Conservation (phyloP, 805 yeast species). For the Blastobotrys mokoenaii region DNA sequence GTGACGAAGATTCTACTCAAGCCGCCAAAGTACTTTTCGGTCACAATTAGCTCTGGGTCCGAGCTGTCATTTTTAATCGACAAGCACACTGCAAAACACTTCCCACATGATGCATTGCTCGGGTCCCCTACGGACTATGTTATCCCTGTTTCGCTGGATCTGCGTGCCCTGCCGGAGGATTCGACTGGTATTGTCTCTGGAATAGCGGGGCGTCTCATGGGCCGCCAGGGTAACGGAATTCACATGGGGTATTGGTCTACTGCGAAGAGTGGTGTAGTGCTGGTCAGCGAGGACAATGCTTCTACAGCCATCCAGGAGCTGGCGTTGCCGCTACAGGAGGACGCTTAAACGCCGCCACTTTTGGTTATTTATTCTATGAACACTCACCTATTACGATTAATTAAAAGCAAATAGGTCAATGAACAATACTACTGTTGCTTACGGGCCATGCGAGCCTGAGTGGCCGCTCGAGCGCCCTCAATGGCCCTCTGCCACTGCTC, state of each 20-base stretch:
- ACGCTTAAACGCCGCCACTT: too few relatives aligned
- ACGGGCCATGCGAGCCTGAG: neutral
- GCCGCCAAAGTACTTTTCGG: slow-evolving; percentile 23
- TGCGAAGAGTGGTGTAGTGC: slow-evolving; percentile 50
- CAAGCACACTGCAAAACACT: slow-evolving; percentile 15
- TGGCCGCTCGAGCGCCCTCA: slow-evolving; percentile 1
- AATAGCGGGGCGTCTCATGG: slow-evolving; percentile 42
- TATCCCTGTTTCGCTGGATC: slow-evolving; percentile 49
- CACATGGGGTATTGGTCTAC: slow-evolving; percentile 45
- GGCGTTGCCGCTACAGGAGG: too few relatives aligned
- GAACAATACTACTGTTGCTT: neutral
- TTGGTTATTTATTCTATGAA: too few relatives aligned
- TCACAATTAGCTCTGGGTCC: slow-evolving; percentile 23
- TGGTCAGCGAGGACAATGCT: slow-evolving; percentile 47
- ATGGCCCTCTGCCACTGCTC: slow-evolving; percentile 15
- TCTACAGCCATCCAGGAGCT: slow-evolving; percentile 22
- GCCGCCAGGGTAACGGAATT: slow-evolving; percentile 18
- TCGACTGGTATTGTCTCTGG: slow-evolving; percentile 63
- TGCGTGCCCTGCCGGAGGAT: slow-evolving; percentile 46
- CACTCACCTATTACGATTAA: too few relatives aligned
- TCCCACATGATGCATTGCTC: slow-evolving; percentile 44
- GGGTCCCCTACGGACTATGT: slow-evolving; percentile 52
- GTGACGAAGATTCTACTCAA: slow-evolving; percentile 32
- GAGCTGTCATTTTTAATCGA: slow-evolving; percentile 27
- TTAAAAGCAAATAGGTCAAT: too few relatives aligned